phyloP scores from a whole-genome alignment of 805 yeast genomes.

The Wickerhamomyces bisporus region DNA sequence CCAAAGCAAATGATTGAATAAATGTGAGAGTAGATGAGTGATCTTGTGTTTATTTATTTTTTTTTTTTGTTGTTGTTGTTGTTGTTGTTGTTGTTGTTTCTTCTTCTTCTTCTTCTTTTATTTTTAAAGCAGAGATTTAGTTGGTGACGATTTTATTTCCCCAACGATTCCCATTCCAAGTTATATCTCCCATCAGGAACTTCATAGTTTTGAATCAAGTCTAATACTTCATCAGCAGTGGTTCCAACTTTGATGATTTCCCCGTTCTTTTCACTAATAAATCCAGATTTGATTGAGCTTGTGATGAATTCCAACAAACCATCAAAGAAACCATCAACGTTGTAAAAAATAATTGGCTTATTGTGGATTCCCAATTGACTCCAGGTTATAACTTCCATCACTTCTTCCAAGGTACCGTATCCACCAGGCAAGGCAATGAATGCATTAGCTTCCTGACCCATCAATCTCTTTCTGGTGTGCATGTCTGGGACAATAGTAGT shows the following conservation, averaged over 20 bases:
- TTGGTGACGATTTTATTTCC: no score
- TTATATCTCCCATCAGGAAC: slow-evolving; percentile 72
- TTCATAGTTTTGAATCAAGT: slow-evolving; percentile 51
- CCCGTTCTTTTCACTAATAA: slow-evolving; percentile 63
- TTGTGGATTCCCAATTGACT: slow-evolving; percentile 80
- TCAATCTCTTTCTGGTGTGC: slow-evolving; percentile 83
- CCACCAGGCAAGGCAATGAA: slow-evolving; percentile 92
- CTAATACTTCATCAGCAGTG: slow-evolving; percentile 63
- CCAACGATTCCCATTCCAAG: slow-evolving; percentile 52
- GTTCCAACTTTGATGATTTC: slow-evolving; percentile 64
- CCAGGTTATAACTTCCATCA: slow-evolving; percentile 90
- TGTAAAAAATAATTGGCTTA: slow-evolving; percentile 75
- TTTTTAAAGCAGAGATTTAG: no score
- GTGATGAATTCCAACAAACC: slow-evolving; percentile 56
- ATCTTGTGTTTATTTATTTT: no score
- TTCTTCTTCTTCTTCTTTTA: no score
- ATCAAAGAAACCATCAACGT: slow-evolving; percentile 77
- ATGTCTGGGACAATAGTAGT: slow-evolving; percentile 80
- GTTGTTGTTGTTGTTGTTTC: no score
- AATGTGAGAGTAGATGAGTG: no score
- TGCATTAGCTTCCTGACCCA: slow-evolving; percentile 84
- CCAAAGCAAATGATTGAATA: no score
- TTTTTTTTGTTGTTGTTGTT: no score
- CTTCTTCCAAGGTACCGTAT: slow-evolving; percentile 83
- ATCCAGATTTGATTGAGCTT: slow-evolving; percentile 57